Base-by-base conservation (phyloP, 345 rosid species). In the Toxicodendron radicans region DNA sequence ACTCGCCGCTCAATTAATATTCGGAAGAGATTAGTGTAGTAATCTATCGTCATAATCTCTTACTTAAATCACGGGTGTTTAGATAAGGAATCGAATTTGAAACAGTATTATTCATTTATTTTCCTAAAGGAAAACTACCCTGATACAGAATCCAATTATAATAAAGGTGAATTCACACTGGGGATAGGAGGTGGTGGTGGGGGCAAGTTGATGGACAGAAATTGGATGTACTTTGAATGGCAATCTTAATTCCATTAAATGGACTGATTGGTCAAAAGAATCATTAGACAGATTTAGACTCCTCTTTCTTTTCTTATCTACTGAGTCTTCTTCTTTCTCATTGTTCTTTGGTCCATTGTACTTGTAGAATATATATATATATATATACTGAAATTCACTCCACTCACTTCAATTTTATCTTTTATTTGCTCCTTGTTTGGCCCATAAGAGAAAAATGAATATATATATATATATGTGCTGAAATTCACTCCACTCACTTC, bases 291-390 rank as follows among this genome's bases (percentile, higher is more conserved):
- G 71, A 83, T 46, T 6, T 58, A 61, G 87, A 89, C 86, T 58
- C 12, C 48, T 33, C 79, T 84, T 84, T 87, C 86, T 75, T 83
- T 83, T 87, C 91, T 32, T 87, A 87, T 87, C 87, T 75, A 21
- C 20, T 32, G 75, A 69, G 60, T 76, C 82, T 67, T 56, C 59
- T 66, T 66, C 49, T 58, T 17, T 0, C 48, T 27, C 23, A 18
- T 52, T 56, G 71, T 73, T 33, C 43, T 73, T 73, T 41, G 74
- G 65, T 75, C 61, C 27, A 53, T 66, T 76, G 83, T 82, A 79
- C 85, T 84, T 79, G 79, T 73, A 72, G 23, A 43, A 13, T 10
- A 46, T n/a, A n/a, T n/a, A n/a, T n/a, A n/a, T n/a, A n/a, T n/a
- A n/a, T n/a, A n/a, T n/a, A n/a, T n/a, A n/a, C n/a, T 65, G 67